phyloP scores from a whole-genome alignment of 1,284 basidiomycete species.

The Erythrobasidium hasegawianum region DNA sequence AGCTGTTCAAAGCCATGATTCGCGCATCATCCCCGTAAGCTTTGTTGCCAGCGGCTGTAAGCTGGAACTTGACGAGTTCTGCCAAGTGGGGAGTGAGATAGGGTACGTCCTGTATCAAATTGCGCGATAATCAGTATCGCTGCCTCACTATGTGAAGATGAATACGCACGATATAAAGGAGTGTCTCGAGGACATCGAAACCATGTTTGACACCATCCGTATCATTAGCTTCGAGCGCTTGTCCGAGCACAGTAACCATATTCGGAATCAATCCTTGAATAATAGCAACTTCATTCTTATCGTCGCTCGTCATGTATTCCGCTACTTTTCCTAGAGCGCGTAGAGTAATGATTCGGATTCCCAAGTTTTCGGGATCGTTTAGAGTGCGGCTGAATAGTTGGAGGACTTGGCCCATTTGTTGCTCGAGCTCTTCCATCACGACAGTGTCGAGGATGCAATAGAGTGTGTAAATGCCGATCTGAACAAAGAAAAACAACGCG shows the following conservation, averaged over 20 bases:
- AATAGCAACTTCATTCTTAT: constrained; percentile 80
- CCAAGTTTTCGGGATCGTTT: constrained; percentile 78
- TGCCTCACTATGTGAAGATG: no score
- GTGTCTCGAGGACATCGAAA: constrained; percentile 93
- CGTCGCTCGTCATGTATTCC: constrained; percentile 84
- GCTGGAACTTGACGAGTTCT: constrained; percentile 83
- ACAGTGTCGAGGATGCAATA: constrained; percentile 89
- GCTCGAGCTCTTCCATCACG: constrained; percentile 72
- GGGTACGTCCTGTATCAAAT: constrained; percentile 88
- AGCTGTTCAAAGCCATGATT: constrained; percentile 85
- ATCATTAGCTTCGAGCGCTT: constrained; percentile 76
- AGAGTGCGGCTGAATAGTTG: constrained; percentile 73
- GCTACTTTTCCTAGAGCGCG: constrained; percentile 87
- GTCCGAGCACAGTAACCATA: constrained; percentile 86
- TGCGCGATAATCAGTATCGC: no score
- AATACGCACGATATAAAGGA: constrained; percentile 80
- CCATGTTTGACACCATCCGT: constrained; percentile 80
- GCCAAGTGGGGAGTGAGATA: constrained; percentile 84
- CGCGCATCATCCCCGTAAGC: constrained; percentile 76
- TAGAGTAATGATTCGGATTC: constrained; percentile 88
- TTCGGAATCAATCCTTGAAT: constrained; percentile 85
- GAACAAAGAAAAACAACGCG: no score
- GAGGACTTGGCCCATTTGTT: constrained; percentile 74
- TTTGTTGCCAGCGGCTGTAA: constrained; percentile 76
- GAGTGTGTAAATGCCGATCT: constrained; percentile 87